A percentile compares a stretch with the other conserved stretches of the same genome.
phyloP scores from a whole-genome alignment of 768 basidiomycete genomes.

The Lyophyllum atratum region DNA sequence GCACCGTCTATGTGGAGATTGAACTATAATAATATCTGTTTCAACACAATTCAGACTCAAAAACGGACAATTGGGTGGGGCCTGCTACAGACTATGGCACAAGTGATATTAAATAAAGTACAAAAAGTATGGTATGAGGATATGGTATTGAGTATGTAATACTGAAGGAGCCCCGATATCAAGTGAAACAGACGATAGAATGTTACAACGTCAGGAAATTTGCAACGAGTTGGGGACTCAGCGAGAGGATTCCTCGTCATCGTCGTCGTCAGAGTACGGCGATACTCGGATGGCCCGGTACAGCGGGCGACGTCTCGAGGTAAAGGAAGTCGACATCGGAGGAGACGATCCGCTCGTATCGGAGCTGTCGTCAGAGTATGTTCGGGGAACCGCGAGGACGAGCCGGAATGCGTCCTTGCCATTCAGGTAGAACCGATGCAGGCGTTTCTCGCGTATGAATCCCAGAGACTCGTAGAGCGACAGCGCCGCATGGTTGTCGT shows the following conservation, averaged over 20 bases:
- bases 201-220: neutral
- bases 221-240: slow-evolving; percentile 16
- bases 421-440: slow-evolving; percentile 95
- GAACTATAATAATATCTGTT: too few relatives aligned
- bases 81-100: slow-evolving; percentile 3
- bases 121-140: neutral
- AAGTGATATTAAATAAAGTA: neutral
- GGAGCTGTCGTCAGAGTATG: slow-evolving; percentile 36
- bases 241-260: slow-evolving; percentile 37
- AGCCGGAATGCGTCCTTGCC: slow-evolving; percentile 94
- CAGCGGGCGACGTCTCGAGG: slow-evolving; percentile 23
- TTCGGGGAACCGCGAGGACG: slow-evolving; percentile 58
- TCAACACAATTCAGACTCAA: too few relatives aligned
- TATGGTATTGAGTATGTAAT: neutral
- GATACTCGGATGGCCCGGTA: slow-evolving; percentile 48
- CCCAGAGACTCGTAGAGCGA: slow-evolving; percentile 90
- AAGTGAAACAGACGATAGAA: neutral
- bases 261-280: slow-evolving; percentile 48
- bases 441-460: slow-evolving; percentile 93
- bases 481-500: slow-evolving; percentile 86
- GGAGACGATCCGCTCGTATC: slow-evolving; percentile 29
- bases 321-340: slow-evolving; percentile 16
- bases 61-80: too few relatives aligned
- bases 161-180: neutral
- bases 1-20: too few relatives aligned